Base-by-base conservation (phyloP, 306 rosid genomes). In the Cucurbita ficifolia region DNA sequence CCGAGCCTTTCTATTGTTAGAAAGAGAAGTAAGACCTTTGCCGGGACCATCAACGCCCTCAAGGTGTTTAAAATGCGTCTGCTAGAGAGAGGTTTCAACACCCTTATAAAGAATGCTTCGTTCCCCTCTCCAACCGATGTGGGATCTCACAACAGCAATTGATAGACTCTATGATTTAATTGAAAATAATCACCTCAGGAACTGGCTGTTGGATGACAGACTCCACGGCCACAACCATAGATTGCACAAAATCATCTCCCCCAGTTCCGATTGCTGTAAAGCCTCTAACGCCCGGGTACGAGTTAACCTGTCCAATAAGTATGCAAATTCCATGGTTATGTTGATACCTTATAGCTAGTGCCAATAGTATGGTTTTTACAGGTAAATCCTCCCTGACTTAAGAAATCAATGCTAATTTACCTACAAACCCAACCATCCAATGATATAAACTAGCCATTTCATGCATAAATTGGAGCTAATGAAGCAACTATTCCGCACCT, bases 211-310 rank as follows among this genome's bases (percentile, higher is more conserved):
- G 73, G 62, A 76, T 24, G 4, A 76, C 73, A 29, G 78, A 76
- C 56, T 76, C 78, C 50, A 74, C 74, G 16, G 73, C 59, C 16
- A 22, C 43, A 22, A 51, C 55, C 35, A 70, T 71, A 74, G 65
- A 76, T 58, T 57, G 63, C 74, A 58, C 61, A 24, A 54, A 61
- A 82, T 61, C 77, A 39, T 68, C 21, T 56, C 74, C 78, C 13
- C 82, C 77, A 1, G 92, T 91, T 75, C 97, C 99, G 67, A 95
- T 95, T 4, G 99, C 99, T 5, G 99, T 95, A 69, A 95, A 95
- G 2, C 96, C 97, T 83, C 97, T 62, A 70, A 82, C 96, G 33
- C 95, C 90, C 46, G 99, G 97, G 75, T 95, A 95, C 29, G 97
- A 89, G 70, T 95, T 95, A 51, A 91, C 97, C 99, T 95, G 67